A percentile compares a stretch with the other conserved stretches of the same genome.
Evolutionary conservation across 78 protist genomes (phyloP).

Genomic region (Speleostelium caveatum): DNA sequence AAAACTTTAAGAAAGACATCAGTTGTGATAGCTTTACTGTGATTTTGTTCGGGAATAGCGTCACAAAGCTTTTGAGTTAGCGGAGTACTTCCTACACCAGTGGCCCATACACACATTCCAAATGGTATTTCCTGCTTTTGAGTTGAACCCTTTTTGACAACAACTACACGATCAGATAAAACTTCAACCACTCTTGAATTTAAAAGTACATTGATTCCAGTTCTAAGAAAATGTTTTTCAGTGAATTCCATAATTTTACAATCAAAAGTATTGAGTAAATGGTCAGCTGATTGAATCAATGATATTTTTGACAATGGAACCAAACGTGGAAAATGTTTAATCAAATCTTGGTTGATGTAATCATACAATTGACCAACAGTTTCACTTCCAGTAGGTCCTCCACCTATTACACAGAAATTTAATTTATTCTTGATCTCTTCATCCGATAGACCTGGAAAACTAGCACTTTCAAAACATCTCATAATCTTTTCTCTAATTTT

Average conservation of each 20-base stretch:
- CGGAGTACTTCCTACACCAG: constrained; percentile 80
- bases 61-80: constrained; percentile 24
- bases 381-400: constrained; percentile 93
- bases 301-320: constrained; percentile 38
- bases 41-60: constrained; percentile 16
- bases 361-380: constrained; percentile 34
- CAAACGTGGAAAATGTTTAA: constrained; percentile 47
- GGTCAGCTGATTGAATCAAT: constrained; percentile 76
- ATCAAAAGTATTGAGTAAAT: constrained; percentile 82
- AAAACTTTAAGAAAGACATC: constrained; percentile 19
- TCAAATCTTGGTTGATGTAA: constrained; percentile 30
- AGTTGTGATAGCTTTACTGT: constrained; percentile 29
- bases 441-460: constrained; percentile 67
- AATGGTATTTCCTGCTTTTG: constrained; percentile 57
- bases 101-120: constrained; percentile 85
- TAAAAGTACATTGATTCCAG: constrained; percentile 32
- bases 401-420: constrained; percentile 88
- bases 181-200: constrained; percentile 51
- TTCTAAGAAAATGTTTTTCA: constrained; percentile 54
- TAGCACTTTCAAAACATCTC: constrained; percentile 86
- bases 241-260: constrained; percentile 74
- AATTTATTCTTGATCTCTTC: constrained; percentile 29
- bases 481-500: constrained; percentile 69
- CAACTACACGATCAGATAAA: background rate
- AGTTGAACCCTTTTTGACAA: constrained; percentile 20